Percentiles rank a stretch among this genome's conserved stretches.
Evolutionary conservation across 768 basidiomycete species (phyloP).

Genomic region (Chalciporus piperatus): DNA sequence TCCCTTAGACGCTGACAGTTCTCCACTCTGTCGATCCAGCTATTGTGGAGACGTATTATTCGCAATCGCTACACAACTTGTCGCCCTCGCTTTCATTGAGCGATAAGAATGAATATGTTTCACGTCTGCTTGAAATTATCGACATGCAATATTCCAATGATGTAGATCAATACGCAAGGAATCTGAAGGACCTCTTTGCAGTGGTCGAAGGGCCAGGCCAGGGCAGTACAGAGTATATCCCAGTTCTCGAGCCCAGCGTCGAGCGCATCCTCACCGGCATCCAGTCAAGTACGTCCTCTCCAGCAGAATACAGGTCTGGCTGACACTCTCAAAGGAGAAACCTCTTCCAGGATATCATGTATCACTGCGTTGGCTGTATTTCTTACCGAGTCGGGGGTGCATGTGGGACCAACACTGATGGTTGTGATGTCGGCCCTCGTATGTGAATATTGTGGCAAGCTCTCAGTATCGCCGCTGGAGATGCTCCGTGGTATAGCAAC

Average conservation of each 20-base stretch:
- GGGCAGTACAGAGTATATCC: constrained; percentile 28
- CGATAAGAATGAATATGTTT: constrained; percentile 42
- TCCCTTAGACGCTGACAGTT: constrained; percentile 54
- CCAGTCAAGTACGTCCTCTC: constrained; percentile 42
- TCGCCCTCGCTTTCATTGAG: constrained; percentile 31
- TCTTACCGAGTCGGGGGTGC: constrained; percentile 37
- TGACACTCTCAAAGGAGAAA: constrained; percentile 35
- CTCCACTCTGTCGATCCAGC: constrained; percentile 54
- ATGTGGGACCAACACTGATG: constrained; percentile 56
- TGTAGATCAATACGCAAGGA: constrained; percentile 56
- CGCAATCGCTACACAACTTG: constrained; percentile 40
- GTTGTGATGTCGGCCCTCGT: constrained; percentile 67
- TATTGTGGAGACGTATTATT: constrained; percentile 57
- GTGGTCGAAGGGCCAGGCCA: constrained; percentile 34
- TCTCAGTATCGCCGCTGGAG: constrained; percentile 48
- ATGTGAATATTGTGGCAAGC: constrained; percentile 54
- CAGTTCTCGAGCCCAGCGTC: constrained; percentile 55
- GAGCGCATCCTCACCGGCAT: constrained; percentile 52
- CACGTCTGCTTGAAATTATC: constrained; percentile 54
- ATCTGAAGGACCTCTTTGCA: constrained; percentile 42
- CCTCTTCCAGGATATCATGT: constrained; percentile 41
- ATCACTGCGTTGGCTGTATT: constrained; percentile 45
- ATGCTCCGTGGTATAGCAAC: constrained; percentile 46
- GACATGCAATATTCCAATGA: constrained; percentile 46
- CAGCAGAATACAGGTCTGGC: not conserved